Conservation (phyloP, 768 basidiomycete species). For the Panellus pusillus region DNA sequence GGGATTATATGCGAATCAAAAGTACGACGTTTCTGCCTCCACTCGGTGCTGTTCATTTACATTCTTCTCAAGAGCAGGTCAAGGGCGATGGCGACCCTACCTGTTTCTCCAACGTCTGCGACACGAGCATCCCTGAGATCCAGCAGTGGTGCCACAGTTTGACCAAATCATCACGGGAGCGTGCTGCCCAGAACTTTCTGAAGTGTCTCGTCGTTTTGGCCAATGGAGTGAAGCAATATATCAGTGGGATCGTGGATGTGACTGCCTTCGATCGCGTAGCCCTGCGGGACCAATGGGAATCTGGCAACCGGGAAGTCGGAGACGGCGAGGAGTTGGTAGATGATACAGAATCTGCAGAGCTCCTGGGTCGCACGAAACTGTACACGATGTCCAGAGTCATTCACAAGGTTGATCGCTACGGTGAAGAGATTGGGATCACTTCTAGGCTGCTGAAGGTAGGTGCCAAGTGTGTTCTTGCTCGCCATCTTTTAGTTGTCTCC, state of each 20-base stretch:
- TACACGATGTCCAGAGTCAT: slow-evolving; percentile 35
- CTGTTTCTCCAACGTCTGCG: slow-evolving; percentile 52
- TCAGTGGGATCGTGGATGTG: slow-evolving; percentile 52
- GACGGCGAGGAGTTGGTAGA: slow-evolving; percentile 26
- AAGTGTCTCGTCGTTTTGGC: slow-evolving; percentile 50
- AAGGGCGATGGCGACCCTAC: slow-evolving; percentile 59
- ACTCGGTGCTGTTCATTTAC: background rate
- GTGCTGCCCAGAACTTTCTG: slow-evolving; percentile 43
- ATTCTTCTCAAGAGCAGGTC: slow-evolving; percentile 45
- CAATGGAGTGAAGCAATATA: slow-evolving; percentile 46
- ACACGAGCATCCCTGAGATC: slow-evolving; percentile 57
- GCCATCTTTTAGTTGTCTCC: background rate
- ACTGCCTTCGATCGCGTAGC: slow-evolving; percentile 49
- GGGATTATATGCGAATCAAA: slow-evolving; percentile 62
- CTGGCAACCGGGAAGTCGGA: slow-evolving; percentile 27
- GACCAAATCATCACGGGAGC: slow-evolving; percentile 54
- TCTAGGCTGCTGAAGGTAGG: slow-evolving; percentile 44
- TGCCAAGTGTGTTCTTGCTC: background rate
- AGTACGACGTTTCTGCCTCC: slow-evolving; percentile 27
- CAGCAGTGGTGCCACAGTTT: slow-evolving; percentile 59
- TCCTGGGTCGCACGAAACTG: slow-evolving; percentile 33
- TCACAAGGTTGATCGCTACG: slow-evolving; percentile 43
- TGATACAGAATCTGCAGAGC: slow-evolving; percentile 35
- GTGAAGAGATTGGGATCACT: slow-evolving; percentile 45
- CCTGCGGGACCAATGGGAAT: slow-evolving; percentile 55